These are phyloP conservation scores for Eremothecium cymbalariae DNA, from an alignment of 1,139 yeast genomes.

Conservation along the genomic window DNA sequence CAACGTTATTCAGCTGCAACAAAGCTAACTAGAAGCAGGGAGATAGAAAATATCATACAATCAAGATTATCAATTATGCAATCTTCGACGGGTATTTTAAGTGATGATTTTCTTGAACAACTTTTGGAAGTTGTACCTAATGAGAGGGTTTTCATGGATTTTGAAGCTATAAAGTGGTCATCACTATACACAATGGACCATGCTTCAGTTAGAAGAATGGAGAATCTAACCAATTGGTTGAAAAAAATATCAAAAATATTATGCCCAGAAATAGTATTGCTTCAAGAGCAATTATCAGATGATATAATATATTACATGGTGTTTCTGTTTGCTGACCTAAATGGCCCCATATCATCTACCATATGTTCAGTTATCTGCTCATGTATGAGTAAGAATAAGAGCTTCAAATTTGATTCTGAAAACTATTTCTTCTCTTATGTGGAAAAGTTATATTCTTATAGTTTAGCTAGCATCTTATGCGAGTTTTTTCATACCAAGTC, in stretches of 20 bases:
- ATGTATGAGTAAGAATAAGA: not conserved
- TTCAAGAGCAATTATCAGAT: not conserved
- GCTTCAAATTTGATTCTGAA: slow-evolving; percentile 1
- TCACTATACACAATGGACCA: not conserved
- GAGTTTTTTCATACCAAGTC: not conserved
- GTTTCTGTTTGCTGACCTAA: not conserved
- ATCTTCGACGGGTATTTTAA: too few species aligned
- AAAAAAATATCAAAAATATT: not conserved
- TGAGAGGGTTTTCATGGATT: not conserved
- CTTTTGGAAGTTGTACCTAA: slow-evolving; percentile 1
- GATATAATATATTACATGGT: slow-evolving; percentile 3
- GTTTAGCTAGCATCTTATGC: not conserved
- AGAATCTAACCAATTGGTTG: not conserved
- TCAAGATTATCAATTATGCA: too few species aligned
- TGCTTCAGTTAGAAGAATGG: not conserved
- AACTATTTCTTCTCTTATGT: not conserved
- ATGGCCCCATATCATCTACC: not conserved
- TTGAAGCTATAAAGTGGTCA: slow-evolving; percentile 1
- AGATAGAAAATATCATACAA: too few species aligned
- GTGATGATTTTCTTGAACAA: not conserved
- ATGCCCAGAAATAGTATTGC: not conserved
- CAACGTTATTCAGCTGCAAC: too few species aligned
- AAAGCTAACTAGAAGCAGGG: too few species aligned
- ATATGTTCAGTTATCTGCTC: not conserved
- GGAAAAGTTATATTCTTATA: slow-evolving; percentile 2